Evolutionary conservation across 805 yeast species (phyloP), one percentile per base, ranked within the genome.

Genomic region (Nakazawaea populi): DNA sequence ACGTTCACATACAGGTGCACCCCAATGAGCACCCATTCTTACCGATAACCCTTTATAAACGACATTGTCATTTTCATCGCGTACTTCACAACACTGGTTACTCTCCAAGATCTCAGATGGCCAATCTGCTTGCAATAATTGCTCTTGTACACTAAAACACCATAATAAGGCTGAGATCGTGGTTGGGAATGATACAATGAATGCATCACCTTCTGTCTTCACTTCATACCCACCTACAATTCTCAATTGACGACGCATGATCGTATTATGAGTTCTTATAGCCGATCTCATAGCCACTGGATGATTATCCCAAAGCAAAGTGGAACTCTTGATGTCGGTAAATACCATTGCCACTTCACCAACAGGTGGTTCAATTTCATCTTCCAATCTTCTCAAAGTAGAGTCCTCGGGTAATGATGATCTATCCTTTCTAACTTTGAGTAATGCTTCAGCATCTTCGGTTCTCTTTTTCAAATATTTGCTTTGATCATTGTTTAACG

Each of bases 11-110:
- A 92, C 97, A 0, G 99, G 98, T 1, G 86, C 76, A 55, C 99
- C 99, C 96, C 98, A 94, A 66, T 94, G 98, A 41, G 89, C 80
- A 54, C 99, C 99, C 98, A 94, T 94, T 62, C 99, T 79, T 8
- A 94, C 99, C 0, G 96, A 87, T 42, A 94, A 70, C 2, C 99
- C 99, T 52, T 94, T 74, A 68, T 85, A 94, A 8, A 94, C 78
- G 3, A 81, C 64, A 37, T 73, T 74, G 4, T 75, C 79, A 8
- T 76, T 67, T 6, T 70, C 68, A 65, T 89, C 97, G 28, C 82
- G 74, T 4, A 90, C 78, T 56, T 87, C 87, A 57, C 86, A 80
- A 35, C 98, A 95, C 58, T 90, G 96, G 54, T 81, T 87, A 37
- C 89, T 82, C 32, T 85, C 85, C 36, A 92, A 72, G 29, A 94